Evolutionary conservation across 1,284 basidiomycete genomes (phyloP), one percentile per base, ranked within the genome.

Genomic region (Agroathelia rolfsii): DNA sequence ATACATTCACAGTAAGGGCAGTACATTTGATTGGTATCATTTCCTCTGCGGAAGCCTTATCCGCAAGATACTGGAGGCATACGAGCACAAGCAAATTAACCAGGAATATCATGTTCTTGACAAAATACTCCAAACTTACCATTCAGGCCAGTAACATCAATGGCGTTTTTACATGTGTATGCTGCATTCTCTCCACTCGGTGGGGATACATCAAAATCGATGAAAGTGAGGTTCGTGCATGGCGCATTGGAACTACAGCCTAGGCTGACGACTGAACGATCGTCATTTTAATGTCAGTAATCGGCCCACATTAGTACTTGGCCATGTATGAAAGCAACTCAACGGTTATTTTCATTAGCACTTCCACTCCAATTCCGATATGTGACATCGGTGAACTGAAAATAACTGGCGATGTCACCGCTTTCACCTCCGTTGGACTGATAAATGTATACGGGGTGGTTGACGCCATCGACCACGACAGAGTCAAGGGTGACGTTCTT

Each of bases 381-480:
- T 13, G 53, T 52, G 18, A 76, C 47, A 32, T 66, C 55, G 35
- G 58, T 57, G 41, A 76, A 72, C 40, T 60, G 61, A 34, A 72
- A 43, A 18, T 48, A 55, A 2, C 72, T 71, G 3, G 71, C 69
- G 10, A 53, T 46, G 45, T 73, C 70, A 10, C 55, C 62, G n/a
- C 70, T 75, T 31, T 67, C 56, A 11, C 58, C 71, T 8, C 56
- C 59, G 42, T 74, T 74, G 4, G 64, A 72, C 43, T 76, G 72
- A 40, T 64, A 66, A 6, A 74, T 43, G 40, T 68, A 64, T 3
- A 70, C 50, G 2, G 67, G 67, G 12, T 46, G 48, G 32, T 57
- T 56, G 33, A 72, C 68, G 5, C 56, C 53, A 42, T 72, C 64
- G 9, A 74, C 51, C 6, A 49, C 41, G 25, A 78, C 59, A 45